Percentiles rank a stretch among this genome's conserved stretches.
phyloP scores from a whole-genome alignment of 1,139 yeast species.

The Lodderomyces orthopsilosis region DNA sequence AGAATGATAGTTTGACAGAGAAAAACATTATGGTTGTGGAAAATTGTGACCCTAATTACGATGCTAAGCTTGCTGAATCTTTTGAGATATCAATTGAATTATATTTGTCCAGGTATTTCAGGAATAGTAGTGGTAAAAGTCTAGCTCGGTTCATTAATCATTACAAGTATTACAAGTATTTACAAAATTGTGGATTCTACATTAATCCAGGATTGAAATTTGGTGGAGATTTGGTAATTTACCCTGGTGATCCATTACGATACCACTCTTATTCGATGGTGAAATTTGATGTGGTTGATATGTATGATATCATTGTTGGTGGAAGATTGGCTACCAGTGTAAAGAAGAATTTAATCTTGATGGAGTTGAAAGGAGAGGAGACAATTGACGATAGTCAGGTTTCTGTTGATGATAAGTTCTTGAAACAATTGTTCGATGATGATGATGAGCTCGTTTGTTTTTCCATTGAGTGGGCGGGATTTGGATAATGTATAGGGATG shows the following conservation, averaged over 20 bases:
- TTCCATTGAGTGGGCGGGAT: conserved; percentile 82
- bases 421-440: conserved; percentile 12
- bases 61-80: conserved; percentile 9
- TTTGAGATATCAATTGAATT: conserved; percentile 8
- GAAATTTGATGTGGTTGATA: conserved; percentile 43
- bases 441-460: conserved; percentile 33
- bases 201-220: conserved; percentile 85
- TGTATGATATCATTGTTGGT: conserved; percentile 66
- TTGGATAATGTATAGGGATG: conserved; percentile 41
- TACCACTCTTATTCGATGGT: conserved; percentile 87
- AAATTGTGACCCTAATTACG: conserved; percentile 8
- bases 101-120: conserved; percentile 11
- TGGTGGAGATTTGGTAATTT: conserved; percentile 85
- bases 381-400: conserved; percentile 11
- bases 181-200: conserved; percentile 50
- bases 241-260: conserved; percentile 92
- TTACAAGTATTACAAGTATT: conserved; percentile 27
- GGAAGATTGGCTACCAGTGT: conserved; percentile 93
- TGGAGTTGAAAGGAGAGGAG: conserved; percentile 17
- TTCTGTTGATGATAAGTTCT: conserved; percentile 10
- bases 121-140: background rate
- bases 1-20: conserved; percentile 2
- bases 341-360: conserved; percentile 78
- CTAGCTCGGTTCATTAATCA: conserved; percentile 8
- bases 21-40: conserved; percentile 11